Evolutionary conservation across 345 rosid species (phyloP).

Genomic region (Cardamine occulta): DNA sequence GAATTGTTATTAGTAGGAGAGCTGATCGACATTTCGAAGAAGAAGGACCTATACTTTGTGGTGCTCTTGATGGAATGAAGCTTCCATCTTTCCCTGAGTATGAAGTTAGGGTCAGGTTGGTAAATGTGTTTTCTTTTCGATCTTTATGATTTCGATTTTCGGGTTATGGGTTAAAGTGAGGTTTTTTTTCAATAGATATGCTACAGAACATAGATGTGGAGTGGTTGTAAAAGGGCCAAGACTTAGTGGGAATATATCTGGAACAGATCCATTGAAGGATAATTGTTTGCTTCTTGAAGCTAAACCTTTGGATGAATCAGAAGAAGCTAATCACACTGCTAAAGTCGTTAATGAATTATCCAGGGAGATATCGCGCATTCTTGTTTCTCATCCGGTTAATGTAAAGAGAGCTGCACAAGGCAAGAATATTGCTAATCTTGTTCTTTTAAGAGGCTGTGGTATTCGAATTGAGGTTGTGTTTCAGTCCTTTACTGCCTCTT

Average conservation of each 20-base stretch:
- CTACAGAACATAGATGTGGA: conserved; percentile 96
- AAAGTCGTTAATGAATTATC: conserved; percentile 85
- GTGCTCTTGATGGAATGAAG: conserved; percentile 89
- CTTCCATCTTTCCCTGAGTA: conserved; percentile 85
- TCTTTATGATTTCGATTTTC: conserved; percentile 1
- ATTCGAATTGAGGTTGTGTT: conserved; percentile 85
- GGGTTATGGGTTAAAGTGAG: background rate
- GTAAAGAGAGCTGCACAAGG: conserved; percentile 73
- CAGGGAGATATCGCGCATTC: conserved; percentile 72
- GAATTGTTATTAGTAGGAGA: conserved; percentile 80
- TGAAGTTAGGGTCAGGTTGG: conserved; percentile 93
- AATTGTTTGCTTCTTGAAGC: conserved; percentile 79
- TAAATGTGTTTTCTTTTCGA: background rate
- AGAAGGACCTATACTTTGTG: conserved; percentile 94
- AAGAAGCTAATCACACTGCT: conserved; percentile 88
- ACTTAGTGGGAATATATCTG: conserved; percentile 92
- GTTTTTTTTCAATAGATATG: conserved; percentile 54
- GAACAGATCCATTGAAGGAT: conserved; percentile 96
- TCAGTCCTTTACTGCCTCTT: background rate
- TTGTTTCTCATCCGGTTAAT: conserved; percentile 75
- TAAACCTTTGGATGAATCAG: conserved; percentile 76
- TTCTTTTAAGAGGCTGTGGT: conserved; percentile 93
- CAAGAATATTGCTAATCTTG: conserved; percentile 83
- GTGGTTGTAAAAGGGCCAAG: conserved; percentile 95
- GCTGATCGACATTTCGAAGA: conserved; percentile 98